Conservation (phyloP, 2,329 filamentous ascomycete genomes). For the Colletotrichum siamense region DNA sequence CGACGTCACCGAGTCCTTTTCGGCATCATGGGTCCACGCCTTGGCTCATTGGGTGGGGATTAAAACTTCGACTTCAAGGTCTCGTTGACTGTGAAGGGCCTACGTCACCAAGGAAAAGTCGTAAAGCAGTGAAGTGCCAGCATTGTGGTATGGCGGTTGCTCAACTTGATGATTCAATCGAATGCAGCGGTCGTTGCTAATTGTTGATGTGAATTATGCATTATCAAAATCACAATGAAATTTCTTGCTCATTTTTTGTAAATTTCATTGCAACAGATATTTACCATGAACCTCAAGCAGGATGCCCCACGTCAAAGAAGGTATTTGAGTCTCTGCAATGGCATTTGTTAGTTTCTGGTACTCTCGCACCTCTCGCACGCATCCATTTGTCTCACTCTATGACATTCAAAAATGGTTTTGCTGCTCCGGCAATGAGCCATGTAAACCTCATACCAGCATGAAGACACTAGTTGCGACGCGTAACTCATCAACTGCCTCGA, state of each 20-base stretch:
- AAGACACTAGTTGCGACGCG: no score
- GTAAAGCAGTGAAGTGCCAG: neutral
- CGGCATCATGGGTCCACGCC: neutral
- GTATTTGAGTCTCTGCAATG: no score
- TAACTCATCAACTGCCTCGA: no score
- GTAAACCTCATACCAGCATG: no score
- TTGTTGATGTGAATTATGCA: fast-evolving
- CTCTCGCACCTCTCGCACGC: fast-evolving
- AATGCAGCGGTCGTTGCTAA: neutral
- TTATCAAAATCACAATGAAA: no score
- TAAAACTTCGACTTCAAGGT: fast-evolving
- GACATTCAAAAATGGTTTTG: no score
- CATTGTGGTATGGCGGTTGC: fast-evolving
- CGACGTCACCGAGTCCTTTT: neutral
- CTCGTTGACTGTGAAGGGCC: fast-evolving
- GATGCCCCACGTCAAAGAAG: fast-evolving
- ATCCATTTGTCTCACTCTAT: no score
- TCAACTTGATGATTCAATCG: neutral
- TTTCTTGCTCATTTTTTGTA: no score
- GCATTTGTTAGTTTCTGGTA: no score
- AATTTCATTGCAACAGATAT: no score
- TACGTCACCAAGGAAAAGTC: neutral
- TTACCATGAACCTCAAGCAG: no score
- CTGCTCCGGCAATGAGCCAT: no score
- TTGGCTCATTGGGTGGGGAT: neutral